Conservation (phyloP, 495 filamentous ascomycete species). For the Rhizodiscina lignyota region DNA sequence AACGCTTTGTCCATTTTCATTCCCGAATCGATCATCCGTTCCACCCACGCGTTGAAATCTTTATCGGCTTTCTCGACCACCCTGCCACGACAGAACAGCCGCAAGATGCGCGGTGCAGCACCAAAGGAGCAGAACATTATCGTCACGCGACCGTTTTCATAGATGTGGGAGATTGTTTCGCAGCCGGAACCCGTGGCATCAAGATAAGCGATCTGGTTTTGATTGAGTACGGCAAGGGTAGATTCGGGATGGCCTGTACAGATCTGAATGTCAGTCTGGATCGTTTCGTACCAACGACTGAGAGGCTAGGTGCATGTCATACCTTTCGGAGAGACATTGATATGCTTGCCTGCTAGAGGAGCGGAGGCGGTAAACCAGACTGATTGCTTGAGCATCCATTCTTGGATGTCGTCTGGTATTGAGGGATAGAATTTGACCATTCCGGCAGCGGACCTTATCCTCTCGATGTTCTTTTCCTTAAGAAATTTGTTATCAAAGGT, state of each 20-base stretch:
- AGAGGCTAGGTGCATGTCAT: no score
- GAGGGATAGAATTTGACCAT: conserved; percentile 2
- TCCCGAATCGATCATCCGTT: conserved; percentile 6
- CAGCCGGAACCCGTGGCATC: conserved; percentile 54
- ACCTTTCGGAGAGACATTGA: not conserved
- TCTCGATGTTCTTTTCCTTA: no score
- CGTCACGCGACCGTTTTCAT: conserved; percentile 61
- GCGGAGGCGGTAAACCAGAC: not conserved
- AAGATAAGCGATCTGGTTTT: conserved; percentile 47
- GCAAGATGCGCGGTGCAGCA: conserved; percentile 43
- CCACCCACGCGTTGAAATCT: conserved; percentile 30
- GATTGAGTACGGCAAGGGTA: conserved; percentile 34
- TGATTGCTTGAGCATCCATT: not conserved
- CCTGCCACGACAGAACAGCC: conserved; percentile 54
- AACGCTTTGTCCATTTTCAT: not conserved
- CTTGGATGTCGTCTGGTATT: not conserved
- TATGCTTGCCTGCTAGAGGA: not conserved
- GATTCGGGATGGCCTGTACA: not conserved
- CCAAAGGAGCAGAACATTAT: conserved; percentile 58
- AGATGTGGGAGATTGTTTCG: conserved; percentile 57
- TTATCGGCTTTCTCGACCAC: conserved; percentile 41
- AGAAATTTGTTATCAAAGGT: no score
- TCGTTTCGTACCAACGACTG: no score
- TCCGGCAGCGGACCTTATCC: no score
- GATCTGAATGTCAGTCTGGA: no score